Evolutionary conservation across 192 early-diverging fungal species (phyloP), one percentile per base, ranked within the genome.

Genomic region (Entophlyctis luteolus): DNA sequence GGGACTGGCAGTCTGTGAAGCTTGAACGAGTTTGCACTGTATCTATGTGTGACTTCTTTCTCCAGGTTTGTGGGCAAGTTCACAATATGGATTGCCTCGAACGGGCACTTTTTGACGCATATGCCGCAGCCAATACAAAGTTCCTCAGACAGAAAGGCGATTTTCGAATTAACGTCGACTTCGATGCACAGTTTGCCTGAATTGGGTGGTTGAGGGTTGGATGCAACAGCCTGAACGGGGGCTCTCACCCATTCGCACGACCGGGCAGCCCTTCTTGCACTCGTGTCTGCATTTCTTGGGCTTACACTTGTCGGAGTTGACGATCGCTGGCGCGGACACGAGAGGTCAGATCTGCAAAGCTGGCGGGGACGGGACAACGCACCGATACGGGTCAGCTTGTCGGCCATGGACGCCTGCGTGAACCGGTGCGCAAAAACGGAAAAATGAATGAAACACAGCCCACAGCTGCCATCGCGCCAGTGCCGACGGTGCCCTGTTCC

Each of bases 41-140:
- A 98, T 70, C 96, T 89, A 72, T 98, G 96, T 46, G 93, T 98
- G 29, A 93, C 94, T 72, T 96, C 87, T 72, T 86, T 90, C 65
- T 93, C 90, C 58, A 98, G 82, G 76, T 95, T 96, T 42, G 94
- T 93, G 37, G 96, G 96, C 78, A 98, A 76, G 78, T 98, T 98
- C 83, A 98, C 90, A 67, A 98, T 95, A 63, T 84, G 83, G 69
- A 98, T 98, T 28, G 96, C 96, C n/a, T 80, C 92, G 72, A 98
- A 96, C 39, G 96, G 96, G 72, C 95, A 98, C 76, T 93, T 93
- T 72, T 98, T 98, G 50, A 88, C 86, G 75, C 96, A 98, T 67
- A 98, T 96, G 82, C 93, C 93, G 76, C 96, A 98, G 69, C 95
- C 95, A 74, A 98, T 96, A 80, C 96, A 98, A 32, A 98, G 80